These are phyloP conservation scores for Rhizophlyctis rosea DNA, from an alignment of 192 early-diverging fungal genomes.

Conservation along the genomic window DNA sequence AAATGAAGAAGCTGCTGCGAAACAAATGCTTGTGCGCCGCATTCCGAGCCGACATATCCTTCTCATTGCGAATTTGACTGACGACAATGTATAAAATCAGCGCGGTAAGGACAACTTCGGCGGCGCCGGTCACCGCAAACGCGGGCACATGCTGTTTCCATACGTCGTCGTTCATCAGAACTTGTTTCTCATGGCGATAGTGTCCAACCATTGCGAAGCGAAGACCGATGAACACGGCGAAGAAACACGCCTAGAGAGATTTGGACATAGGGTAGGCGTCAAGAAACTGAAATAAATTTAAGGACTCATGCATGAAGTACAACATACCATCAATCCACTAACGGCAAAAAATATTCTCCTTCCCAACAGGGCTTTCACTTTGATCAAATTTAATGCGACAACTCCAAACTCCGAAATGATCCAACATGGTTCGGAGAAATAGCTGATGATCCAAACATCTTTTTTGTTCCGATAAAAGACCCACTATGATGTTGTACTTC, in stretches of 20 bases:
- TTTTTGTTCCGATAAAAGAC: not conserved
- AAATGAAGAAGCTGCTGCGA: not conserved
- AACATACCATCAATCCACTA: not conserved
- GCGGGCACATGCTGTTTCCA: constrained; percentile 1
- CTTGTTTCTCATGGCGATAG: too few species aligned
- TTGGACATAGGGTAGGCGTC: too few species aligned
- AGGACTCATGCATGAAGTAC: too few species aligned
- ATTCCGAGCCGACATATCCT: not conserved
- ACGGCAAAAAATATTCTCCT: not conserved
- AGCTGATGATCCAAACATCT: not conserved
- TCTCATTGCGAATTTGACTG: not conserved
- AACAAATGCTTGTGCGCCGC: not conserved
- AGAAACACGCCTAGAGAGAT: too few species aligned
- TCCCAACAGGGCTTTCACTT: not conserved
- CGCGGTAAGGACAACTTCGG: not conserved
- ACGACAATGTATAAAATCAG: not conserved
- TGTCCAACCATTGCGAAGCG: too few species aligned
- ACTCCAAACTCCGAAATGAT: constrained; percentile 6
- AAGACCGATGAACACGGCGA: too few species aligned
- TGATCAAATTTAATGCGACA: constrained; percentile 3
- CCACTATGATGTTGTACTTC: not conserved
- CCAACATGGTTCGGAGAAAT: constrained; percentile 9
- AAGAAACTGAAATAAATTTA: too few species aligned
- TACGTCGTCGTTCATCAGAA: not conserved
- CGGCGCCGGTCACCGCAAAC: not conserved